phyloP scores from a whole-genome alignment of 331 rosid genomes.

The Saraca asoca region DNA sequence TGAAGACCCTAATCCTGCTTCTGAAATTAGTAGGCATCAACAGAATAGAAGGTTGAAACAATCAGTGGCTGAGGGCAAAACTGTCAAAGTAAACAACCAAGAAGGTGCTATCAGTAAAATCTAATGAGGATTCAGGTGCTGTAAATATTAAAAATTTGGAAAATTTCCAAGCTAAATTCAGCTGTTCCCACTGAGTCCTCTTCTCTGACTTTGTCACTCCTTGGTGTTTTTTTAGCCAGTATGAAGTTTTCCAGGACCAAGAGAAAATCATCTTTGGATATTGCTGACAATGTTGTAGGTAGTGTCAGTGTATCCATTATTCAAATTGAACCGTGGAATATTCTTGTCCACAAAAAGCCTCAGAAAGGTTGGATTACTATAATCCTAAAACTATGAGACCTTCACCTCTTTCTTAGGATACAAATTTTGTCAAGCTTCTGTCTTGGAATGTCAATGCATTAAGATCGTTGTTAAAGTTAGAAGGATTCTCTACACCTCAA shows the following conservation, averaged over 20 bases:
- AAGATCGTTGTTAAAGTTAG: slow-evolving; percentile 77
- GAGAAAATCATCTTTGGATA: slow-evolving; percentile 50
- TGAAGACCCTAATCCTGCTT: slow-evolving; percentile 41
- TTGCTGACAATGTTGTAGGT: slow-evolving; percentile 32
- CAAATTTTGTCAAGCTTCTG: slow-evolving; percentile 70
- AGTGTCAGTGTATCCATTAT: slow-evolving; percentile 34
- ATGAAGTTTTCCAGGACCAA: slow-evolving; percentile 42
- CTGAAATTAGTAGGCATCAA: slow-evolving; percentile 38
- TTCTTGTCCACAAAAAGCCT: slow-evolving; percentile 96
- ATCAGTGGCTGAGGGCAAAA: slow-evolving; percentile 37
- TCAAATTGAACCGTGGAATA: slow-evolving; percentile 78
- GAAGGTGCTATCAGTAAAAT: slow-evolving; percentile 48
- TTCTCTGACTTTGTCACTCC: slow-evolving; percentile 14
- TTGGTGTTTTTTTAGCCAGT: slow-evolving; percentile 45
- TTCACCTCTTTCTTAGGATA: slow-evolving; percentile 55
- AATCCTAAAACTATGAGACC: slow-evolving; percentile 87
- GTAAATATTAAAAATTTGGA: slow-evolving; percentile 28
- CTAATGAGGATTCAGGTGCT: slow-evolving; percentile 59
- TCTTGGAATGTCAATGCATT: slow-evolving; percentile 98
- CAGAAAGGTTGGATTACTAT: slow-evolving; percentile 90
- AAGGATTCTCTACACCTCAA: slow-evolving; percentile 75
- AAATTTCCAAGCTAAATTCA: slow-evolving; percentile 11
- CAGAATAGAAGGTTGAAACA: slow-evolving; percentile 51
- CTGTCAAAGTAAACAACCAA: slow-evolving; percentile 45
- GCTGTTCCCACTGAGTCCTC: not conserved